These are phyloP conservation scores for Leavenworthia alabamica DNA, from an alignment of 345 rosid species.

Conservation along the genomic window DNA sequence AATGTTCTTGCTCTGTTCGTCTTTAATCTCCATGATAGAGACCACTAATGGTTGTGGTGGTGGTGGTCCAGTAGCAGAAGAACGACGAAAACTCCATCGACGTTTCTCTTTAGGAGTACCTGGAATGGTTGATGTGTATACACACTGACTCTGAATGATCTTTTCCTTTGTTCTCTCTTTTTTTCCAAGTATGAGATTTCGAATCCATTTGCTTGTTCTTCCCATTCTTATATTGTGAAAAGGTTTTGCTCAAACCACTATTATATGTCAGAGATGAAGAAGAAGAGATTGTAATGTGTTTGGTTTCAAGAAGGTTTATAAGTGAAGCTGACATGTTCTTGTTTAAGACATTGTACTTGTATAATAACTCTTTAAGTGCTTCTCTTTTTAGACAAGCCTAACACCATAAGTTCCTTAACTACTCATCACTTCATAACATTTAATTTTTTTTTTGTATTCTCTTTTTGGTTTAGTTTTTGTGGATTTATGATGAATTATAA, in stretches of 20 bases:
- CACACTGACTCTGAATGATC: slow-evolving; percentile 31
- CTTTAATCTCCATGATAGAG: neutral
- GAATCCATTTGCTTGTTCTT: slow-evolving; percentile 81
- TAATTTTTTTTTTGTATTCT: neutral
- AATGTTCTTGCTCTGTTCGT: neutral
- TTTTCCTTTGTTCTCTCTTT: slow-evolving; percentile 49
- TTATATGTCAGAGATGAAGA: slow-evolving; percentile 22
- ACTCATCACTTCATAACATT: slow-evolving; percentile 23
- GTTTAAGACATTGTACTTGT: slow-evolving; percentile 21
- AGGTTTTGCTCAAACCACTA: slow-evolving; percentile 20
- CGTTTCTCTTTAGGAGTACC: slow-evolving; percentile 68
- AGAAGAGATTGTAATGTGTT: slow-evolving; percentile 27
- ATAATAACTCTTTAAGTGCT: slow-evolving; percentile 18
- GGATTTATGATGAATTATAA: neutral
- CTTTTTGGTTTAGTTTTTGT: neutral
- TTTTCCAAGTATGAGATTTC: slow-evolving; percentile 57
- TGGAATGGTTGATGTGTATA: slow-evolving; percentile 44
- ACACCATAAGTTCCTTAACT: slow-evolving; percentile 29
- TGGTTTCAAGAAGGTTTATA: too few species aligned
- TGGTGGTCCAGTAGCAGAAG: slow-evolving; percentile 52
- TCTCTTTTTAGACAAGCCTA: slow-evolving; percentile 27
- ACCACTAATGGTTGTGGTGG: slow-evolving; percentile 18
- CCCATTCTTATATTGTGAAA: slow-evolving; percentile 44
- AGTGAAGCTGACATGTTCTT: slow-evolving; percentile 14
- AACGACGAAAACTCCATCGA: slow-evolving; percentile 87